Evolutionary conservation across 148 eudicot genomes (phyloP).

Genomic region (Cornus controversa): DNA sequence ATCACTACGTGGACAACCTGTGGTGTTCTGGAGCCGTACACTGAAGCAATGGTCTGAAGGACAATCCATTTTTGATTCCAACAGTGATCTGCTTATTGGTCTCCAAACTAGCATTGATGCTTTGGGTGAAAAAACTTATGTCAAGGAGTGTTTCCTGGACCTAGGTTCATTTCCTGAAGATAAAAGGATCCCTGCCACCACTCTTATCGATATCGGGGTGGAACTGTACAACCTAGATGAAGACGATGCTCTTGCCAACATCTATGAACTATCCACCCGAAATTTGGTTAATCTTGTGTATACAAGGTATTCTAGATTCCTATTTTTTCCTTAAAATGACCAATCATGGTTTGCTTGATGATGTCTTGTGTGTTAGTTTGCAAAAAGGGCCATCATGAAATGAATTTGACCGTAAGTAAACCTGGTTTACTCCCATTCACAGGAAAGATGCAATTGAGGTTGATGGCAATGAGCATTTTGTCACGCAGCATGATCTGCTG

Average conservation of each 20-base stretch:
- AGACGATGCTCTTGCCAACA: neutral
- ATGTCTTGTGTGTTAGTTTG: too few species aligned
- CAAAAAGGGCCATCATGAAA: too few species aligned
- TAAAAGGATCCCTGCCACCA: neutral
- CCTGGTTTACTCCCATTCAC: neutral
- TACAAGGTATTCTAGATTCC: too few species aligned
- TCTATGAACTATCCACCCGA: too few species aligned
- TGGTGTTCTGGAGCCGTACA: conserved; percentile 12
- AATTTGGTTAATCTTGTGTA: too few species aligned
- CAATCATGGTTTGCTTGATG: too few species aligned
- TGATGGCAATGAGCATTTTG: conserved; percentile 1
- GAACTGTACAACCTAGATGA: conserved; percentile 12
- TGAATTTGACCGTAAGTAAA: too few species aligned
- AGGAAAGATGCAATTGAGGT: neutral
- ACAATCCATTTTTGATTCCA: conserved; percentile 12
- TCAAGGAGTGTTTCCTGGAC: conserved; percentile 17
- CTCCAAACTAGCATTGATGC: conserved; percentile 23
- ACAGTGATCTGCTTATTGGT: conserved; percentile 7
- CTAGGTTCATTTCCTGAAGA: neutral
- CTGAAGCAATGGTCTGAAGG: conserved; percentile 12
- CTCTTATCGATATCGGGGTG: conserved; percentile 14
- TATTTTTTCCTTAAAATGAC: too few species aligned
- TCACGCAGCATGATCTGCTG: conserved; percentile 16
- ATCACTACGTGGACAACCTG: conserved; percentile 10
- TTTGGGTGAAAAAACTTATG: neutral